Percentiles rank a stretch among this genome's conserved stretches.
Evolutionary conservation across 169 alveolate species (phyloP).

Genomic region (Miamiensis avidus): DNA sequence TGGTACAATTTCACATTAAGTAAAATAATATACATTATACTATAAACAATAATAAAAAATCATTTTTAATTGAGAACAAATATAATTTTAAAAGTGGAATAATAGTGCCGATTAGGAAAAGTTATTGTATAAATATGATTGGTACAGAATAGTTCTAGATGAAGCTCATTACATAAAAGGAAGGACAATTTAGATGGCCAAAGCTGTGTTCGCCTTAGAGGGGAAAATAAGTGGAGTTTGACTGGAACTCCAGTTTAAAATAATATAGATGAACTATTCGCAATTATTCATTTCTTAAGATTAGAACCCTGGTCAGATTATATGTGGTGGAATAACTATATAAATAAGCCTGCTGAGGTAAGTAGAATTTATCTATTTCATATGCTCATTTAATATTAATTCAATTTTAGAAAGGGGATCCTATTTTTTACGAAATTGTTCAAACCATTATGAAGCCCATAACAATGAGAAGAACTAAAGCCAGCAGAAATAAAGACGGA

Average conservation of each 20-base stretch:
- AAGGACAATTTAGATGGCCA: slow-evolving; percentile 90
- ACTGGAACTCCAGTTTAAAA: slow-evolving; percentile 98
- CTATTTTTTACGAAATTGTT: slow-evolving; percentile 63
- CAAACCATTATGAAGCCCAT: slow-evolving; percentile 82
- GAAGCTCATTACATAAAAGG: slow-evolving; percentile 97
- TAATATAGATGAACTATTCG: slow-evolving; percentile 95
- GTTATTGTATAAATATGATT: slow-evolving; percentile 73
- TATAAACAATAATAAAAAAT: background rate
- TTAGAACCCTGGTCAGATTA: slow-evolving; percentile 92
- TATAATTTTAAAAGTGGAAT: background rate
- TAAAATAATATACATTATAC: slow-evolving; percentile 24
- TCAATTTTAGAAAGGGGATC: slow-evolving; percentile 59
- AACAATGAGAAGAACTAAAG: slow-evolving; percentile 89
- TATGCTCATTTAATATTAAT: slow-evolving; percentile 26
- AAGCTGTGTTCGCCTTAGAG: slow-evolving; percentile 83
- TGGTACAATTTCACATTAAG: slow-evolving; percentile 78
- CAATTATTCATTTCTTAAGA: slow-evolving; percentile 92
- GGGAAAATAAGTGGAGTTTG: slow-evolving; percentile 92
- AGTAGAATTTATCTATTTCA: too few species aligned
- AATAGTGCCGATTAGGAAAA: slow-evolving; percentile 16
- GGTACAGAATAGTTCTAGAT: slow-evolving; percentile 91
- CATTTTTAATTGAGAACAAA: background rate
- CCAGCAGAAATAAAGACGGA: slow-evolving; percentile 77
- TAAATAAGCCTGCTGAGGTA: slow-evolving; percentile 21
- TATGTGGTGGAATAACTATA: slow-evolving; percentile 80